Conservation (phyloP, 23 red algal species). For the Gracilaria gracilis region DNA sequence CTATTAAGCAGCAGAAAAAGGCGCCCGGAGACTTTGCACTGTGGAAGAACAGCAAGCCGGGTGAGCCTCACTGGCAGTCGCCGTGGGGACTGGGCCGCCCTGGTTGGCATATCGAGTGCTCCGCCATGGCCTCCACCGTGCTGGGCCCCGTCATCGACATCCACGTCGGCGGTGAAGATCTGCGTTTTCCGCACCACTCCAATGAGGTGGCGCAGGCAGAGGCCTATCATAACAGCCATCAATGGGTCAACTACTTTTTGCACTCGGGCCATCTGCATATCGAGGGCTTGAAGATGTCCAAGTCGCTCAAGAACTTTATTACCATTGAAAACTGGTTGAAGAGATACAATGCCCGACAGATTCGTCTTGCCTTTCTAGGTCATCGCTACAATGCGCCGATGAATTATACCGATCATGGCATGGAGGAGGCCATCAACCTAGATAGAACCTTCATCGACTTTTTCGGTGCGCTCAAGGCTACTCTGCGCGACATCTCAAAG, state of each 20-base stretch:
- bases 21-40: conserved; percentile 86
- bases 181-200: conserved; percentile 96
- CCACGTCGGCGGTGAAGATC: conserved; percentile 92
- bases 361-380: conserved; percentile 81
- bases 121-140: conserved; percentile 89
- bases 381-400: conserved; percentile 89
- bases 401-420: conserved; percentile 87
- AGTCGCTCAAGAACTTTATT: conserved; percentile 99
- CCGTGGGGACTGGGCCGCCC: conserved; percentile 87
- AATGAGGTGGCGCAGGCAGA: conserved; percentile 95
- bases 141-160: conserved; percentile 84
- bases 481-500: conserved; percentile 69
- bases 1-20: conserved; percentile 73
- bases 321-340: conserved; percentile 81
- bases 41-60: conserved; percentile 89
- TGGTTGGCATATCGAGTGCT: conserved; percentile 99
- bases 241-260: conserved; percentile 94
- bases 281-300: conserved; percentile 99
- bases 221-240: conserved; percentile 82
- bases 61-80: conserved; percentile 89
- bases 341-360: conserved; percentile 78
- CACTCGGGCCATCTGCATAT: conserved; percentile 98
- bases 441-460: conserved; percentile 86
- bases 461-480: conserved; percentile 72
- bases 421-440: conserved; percentile 80